A percentile compares a stretch with the other conserved stretches of the same genome.
Conservation (phyloP, 1,284 basidiomycete species). For the Ceratorhiza oryzae-sativae region DNA sequence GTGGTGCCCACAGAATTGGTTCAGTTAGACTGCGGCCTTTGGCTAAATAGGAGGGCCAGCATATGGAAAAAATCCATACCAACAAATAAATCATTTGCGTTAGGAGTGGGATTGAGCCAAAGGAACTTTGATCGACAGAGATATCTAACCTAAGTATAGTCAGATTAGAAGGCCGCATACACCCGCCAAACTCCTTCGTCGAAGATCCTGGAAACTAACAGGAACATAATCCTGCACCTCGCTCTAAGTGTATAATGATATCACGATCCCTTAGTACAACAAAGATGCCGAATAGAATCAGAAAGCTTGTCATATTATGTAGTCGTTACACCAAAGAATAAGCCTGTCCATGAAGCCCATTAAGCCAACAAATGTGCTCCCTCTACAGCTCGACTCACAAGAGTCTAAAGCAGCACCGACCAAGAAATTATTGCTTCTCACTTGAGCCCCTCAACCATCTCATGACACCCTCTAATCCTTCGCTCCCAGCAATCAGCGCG, state of each 20-base stretch:
- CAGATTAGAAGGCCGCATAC: neutral
- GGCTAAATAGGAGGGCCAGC: neutral
- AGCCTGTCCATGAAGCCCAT: neutral
- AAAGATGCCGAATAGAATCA: no score
- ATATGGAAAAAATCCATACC: neutral
- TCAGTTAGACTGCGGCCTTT: no score
- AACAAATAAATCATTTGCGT: neutral
- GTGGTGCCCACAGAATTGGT: no score
- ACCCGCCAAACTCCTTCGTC: neutral
- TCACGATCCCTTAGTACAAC: no score
- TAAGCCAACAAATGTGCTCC: slow-evolving; percentile 6
- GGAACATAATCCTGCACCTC: neutral
- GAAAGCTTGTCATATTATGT: neutral
- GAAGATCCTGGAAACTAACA: neutral
- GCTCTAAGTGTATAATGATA: neutral
- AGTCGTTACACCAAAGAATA: neutral
- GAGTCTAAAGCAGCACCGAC: neutral
- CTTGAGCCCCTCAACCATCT: slow-evolving; percentile 59
- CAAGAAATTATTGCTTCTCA: slow-evolving; percentile 47
- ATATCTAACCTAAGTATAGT: neutral
- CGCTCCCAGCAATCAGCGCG: slow-evolving; percentile 65
- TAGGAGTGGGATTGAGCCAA: neutral
- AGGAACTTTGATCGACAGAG: neutral
- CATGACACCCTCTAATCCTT: slow-evolving; percentile 66
- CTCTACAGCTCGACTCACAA: neutral